Evolutionary conservation across 805 yeast genomes (phyloP).

Genomic region (Teunomyces gatunensis): DNA sequence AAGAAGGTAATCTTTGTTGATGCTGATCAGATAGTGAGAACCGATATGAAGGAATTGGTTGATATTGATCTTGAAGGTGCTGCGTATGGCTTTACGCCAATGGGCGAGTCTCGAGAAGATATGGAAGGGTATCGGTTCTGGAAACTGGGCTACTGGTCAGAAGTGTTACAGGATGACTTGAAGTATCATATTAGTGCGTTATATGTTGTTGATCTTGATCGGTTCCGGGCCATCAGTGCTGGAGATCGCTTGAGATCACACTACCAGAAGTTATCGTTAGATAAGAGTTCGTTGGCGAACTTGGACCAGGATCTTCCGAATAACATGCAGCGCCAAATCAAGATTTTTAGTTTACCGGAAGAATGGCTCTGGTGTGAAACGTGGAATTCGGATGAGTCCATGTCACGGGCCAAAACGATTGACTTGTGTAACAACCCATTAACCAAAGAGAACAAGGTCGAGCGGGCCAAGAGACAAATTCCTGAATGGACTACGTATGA

Average conservation of each 20-base stretch:
- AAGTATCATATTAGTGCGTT: constrained; percentile 84
- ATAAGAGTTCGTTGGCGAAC: constrained; percentile 74
- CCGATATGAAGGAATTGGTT: constrained; percentile 67
- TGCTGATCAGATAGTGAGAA: constrained; percentile 77
- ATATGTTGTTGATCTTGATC: constrained; percentile 72
- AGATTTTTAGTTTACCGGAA: constrained; percentile 70
- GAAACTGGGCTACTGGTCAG: constrained; percentile 90
- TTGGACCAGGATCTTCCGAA: constrained; percentile 95
- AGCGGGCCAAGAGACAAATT: constrained; percentile 68
- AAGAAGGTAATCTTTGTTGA: constrained; percentile 81
- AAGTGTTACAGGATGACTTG: constrained; percentile 51
- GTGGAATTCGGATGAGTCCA: constrained; percentile 72
- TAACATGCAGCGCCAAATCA: constrained; percentile 65
- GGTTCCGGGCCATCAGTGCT: constrained; percentile 62
- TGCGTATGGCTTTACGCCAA: constrained; percentile 83
- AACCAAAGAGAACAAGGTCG: constrained; percentile 76
- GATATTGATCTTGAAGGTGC: constrained; percentile 73
- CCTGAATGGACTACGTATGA: constrained; percentile 79
- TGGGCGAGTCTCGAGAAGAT: constrained; percentile 77
- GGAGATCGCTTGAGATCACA: constrained; percentile 83
- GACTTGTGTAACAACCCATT: constrained; percentile 84
- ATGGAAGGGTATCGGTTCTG: constrained; percentile 88
- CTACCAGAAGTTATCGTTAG: constrained; percentile 78
- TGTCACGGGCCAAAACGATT: constrained; percentile 67
- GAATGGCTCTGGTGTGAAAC: constrained; percentile 96